These are phyloP conservation scores for Coemansia sp. DNA, from an alignment of 192 early-diverging fungal species.

Conservation along the genomic window DNA sequence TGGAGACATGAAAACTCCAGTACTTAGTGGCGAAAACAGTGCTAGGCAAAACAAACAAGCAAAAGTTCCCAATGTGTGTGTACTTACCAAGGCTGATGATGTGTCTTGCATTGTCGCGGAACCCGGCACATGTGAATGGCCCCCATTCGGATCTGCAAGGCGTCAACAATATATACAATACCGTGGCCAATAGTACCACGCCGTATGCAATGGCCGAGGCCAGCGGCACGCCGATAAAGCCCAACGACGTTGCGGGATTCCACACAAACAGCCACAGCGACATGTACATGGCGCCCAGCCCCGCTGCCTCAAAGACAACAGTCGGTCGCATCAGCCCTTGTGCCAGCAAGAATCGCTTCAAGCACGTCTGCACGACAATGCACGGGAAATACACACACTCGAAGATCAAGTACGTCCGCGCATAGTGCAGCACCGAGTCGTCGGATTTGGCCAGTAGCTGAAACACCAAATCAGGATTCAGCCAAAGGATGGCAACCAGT, in stretches of 20 bases:
- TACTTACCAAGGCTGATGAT: constrained; percentile 37
- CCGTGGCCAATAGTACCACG: constrained; percentile 59
- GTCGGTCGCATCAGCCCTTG: constrained; percentile 92
- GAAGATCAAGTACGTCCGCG: constrained; percentile 67
- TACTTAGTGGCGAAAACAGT: background rate
- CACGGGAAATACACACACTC: constrained; percentile 78
- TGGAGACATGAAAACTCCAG: background rate
- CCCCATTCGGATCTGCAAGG: constrained; percentile 47
- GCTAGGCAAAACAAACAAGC: background rate
- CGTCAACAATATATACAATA: constrained; percentile 59
- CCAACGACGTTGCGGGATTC: constrained; percentile 55
- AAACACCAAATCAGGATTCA: constrained; percentile 55
- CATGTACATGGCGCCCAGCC: constrained; percentile 69
- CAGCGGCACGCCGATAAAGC: constrained; percentile 73
- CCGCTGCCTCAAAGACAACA: constrained; percentile 73
- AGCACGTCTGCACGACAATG: constrained; percentile 77
- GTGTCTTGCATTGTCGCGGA: constrained; percentile 30
- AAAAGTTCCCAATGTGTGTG: background rate
- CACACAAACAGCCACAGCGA: constrained; percentile 80
- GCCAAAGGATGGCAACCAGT: constrained; percentile 36
- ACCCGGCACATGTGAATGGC: constrained; percentile 23
- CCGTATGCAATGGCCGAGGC: constrained; percentile 66
- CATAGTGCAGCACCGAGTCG: constrained; percentile 65
- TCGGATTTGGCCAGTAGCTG: constrained; percentile 77
- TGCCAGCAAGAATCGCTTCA: constrained; percentile 83